phyloP scores from a whole-genome alignment of 2,329 filamentous ascomycete genomes.

The Sphaerulina musiva region DNA sequence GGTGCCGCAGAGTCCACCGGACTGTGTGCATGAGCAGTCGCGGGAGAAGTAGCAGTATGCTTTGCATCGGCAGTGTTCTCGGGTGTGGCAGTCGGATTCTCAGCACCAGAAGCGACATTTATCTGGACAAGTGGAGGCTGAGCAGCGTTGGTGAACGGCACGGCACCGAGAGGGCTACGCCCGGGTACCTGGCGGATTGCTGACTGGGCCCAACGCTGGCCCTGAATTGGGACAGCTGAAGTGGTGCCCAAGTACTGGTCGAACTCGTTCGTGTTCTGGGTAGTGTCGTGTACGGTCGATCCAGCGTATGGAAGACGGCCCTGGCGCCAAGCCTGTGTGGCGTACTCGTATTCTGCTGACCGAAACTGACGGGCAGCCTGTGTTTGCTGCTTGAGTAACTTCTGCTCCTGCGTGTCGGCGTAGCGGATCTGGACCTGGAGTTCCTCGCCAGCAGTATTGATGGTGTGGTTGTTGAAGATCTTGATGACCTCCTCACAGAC shows the following conservation, averaged over 20 bases:
- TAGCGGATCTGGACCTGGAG: conserved; percentile 88
- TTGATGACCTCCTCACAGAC: conserved; percentile 84
- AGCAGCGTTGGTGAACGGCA: conserved; percentile 24
- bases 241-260: conserved; percentile 33
- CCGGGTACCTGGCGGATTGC: conserved; percentile 20
- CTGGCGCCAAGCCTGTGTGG: conserved; percentile 32
- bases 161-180: conserved; percentile 23
- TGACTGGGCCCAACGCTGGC: conserved; percentile 35
- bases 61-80: conserved; percentile 21
- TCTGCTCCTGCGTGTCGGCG: conserved; percentile 93
- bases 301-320: conserved; percentile 27
- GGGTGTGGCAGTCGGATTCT: conserved; percentile 13
- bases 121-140: conserved; percentile 25
- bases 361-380: conserved; percentile 92
- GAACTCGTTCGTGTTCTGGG: conserved; percentile 32
- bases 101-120: conserved; percentile 19
- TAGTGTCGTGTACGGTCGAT: conserved; percentile 21
- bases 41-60: conserved; percentile 21
- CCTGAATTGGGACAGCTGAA: conserved; percentile 30
- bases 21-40: conserved; percentile 20
- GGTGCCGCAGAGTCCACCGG: conserved; percentile 25
- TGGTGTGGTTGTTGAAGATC: conserved; percentile 67
- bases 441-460: conserved; percentile 61
- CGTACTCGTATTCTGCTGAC: conserved; percentile 72
- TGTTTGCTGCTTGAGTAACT: conserved; percentile 91